Percentiles rank a stretch among this genome's conserved stretches.
Conservation (phyloP, 208 protist genomes). For the Trichomonas tenax region DNA sequence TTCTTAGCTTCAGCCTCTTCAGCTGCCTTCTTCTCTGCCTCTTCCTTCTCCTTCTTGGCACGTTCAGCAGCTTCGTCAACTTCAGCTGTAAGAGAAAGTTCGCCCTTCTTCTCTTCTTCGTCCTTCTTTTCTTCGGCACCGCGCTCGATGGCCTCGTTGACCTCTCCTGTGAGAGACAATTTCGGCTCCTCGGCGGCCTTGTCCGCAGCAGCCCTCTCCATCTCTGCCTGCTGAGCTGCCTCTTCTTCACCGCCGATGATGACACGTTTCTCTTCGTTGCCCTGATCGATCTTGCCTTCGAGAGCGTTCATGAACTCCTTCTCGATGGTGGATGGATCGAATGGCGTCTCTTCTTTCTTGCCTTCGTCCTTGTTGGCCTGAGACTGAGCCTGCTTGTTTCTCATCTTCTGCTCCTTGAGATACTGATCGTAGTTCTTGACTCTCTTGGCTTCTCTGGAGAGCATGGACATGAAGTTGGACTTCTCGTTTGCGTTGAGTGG, state of each 20-base stretch:
- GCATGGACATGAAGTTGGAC: neutral
- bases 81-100: neutral
- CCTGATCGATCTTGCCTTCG: neutral
- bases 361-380: neutral
- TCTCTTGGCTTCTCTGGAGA: neutral
- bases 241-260: neutral
- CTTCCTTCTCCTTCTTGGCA: neutral
- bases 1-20: neutral
- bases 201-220: neutral
- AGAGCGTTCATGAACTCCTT: neutral
- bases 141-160: neutral
- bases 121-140: neutral
- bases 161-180: neutral
- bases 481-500: neutral
- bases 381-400: neutral
- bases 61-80: neutral
- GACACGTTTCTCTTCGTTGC: neutral
- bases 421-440: constrained; percentile 19
- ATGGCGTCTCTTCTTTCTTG: neutral
- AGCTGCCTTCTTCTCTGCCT: neutral
- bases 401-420: constrained; percentile 17
- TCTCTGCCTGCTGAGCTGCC: neutral
- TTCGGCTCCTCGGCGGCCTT: neutral
- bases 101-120: neutral
- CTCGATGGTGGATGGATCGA: neutral